Percentiles rank a stretch among this genome's conserved stretches.
phyloP scores from a whole-genome alignment of 2,329 filamentous ascomycete genomes.

The Penicillium sp. region DNA sequence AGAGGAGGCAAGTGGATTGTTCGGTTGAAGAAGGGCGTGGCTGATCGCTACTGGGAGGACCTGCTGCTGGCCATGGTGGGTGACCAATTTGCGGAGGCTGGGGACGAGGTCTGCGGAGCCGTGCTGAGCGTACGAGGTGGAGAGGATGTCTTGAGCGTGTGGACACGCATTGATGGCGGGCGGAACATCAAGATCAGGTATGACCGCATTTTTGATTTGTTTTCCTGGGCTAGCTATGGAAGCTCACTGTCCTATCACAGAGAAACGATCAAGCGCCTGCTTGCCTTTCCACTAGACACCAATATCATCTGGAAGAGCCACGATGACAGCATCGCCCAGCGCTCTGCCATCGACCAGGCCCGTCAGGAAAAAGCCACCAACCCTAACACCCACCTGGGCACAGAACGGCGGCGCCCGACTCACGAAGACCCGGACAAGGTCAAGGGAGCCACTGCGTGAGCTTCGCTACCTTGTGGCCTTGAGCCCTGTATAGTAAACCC shows the following conservation, averaged over 20 bases:
- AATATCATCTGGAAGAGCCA: conserved; percentile 94
- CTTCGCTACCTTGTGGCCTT: conserved; percentile 23
- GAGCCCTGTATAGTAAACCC: conserved; percentile 41
- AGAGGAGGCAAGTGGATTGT: conserved; percentile 97
- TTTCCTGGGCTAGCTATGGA: background rate
- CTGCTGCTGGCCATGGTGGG: conserved; percentile 85
- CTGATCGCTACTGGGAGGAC: conserved; percentile 96
- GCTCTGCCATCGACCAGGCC: conserved; percentile 84
- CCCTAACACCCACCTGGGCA: conserved; percentile 31
- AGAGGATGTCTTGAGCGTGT: conserved; percentile 96
- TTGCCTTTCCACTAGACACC: conserved; percentile 83
- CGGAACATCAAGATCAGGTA: conserved; percentile 96
- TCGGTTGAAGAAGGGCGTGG: conserved; percentile 92
- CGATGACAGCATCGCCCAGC: conserved; percentile 90
- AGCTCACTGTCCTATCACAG: conserved; percentile 47
- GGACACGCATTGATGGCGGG: conserved; percentile 90
- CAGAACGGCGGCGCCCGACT: conserved; percentile 43
- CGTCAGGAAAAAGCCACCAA: conserved; percentile 72
- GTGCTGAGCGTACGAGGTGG: conserved; percentile 92
- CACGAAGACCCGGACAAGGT: conserved; percentile 47
- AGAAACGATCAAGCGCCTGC: conserved; percentile 88
- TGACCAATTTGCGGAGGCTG: conserved; percentile 88
- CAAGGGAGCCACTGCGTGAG: conserved; percentile 36
- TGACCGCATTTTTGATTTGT: conserved; percentile 26
- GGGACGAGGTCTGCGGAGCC: conserved; percentile 90